These are phyloP conservation scores for Cardiospermum halicacabum DNA, from an alignment of 345 rosid genomes.

Conservation along the genomic window DNA sequence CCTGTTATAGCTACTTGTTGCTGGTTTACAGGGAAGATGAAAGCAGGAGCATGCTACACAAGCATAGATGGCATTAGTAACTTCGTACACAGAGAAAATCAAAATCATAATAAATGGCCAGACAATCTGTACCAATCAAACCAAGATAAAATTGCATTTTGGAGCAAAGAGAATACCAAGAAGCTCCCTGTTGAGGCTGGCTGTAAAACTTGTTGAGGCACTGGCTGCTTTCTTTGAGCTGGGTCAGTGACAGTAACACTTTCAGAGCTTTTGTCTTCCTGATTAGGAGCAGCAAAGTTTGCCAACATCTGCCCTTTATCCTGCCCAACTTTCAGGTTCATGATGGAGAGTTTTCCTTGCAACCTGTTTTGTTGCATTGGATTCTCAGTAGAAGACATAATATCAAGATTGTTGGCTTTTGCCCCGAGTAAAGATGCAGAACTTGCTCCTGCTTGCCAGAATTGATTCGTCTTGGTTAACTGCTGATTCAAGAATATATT, in stretches of 20 bases:
- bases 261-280: conserved; percentile 34
- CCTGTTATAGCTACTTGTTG: conserved; percentile 27
- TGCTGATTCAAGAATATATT: conserved; percentile 53
- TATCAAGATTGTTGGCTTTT: conserved; percentile 24
- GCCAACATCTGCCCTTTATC: conserved; percentile 22
- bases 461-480: conserved; percentile 31
- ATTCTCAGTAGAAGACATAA: conserved; percentile 15
- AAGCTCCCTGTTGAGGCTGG: conserved; percentile 30
- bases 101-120: background rate
- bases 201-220: conserved; percentile 29
- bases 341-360: conserved; percentile 27
- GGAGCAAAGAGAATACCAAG: conserved; percentile 33
- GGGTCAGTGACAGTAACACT: conserved; percentile 15
- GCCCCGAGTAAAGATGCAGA: conserved; percentile 24
- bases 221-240: conserved; percentile 28
- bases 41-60: conserved; percentile 46
- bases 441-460: conserved; percentile 33
- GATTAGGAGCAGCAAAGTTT: conserved; percentile 13
- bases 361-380: conserved; percentile 22
- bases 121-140: background rate
- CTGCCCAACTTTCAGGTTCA: conserved; percentile 30
- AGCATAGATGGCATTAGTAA: conserved; percentile 1
- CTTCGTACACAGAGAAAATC: background rate
- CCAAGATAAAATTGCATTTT: background rate
- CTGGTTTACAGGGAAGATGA: conserved; percentile 41